Base-by-base conservation (phyloP, 73 alveolate genomes). In the Tetrahymena borealis region DNA sequence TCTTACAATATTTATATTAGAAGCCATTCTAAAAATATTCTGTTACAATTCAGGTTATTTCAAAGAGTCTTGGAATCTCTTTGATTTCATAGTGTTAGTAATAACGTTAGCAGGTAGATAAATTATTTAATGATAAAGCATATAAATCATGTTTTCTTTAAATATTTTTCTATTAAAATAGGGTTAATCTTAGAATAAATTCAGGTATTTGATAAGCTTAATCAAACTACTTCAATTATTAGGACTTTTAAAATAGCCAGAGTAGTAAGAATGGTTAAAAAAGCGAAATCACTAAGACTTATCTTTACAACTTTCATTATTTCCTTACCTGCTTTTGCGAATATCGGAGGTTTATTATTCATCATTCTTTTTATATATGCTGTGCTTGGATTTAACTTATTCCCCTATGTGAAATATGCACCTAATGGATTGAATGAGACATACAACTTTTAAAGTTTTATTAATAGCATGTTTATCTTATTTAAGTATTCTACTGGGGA, bases 251-350 rank as follows among this genome's bases (percentile, higher is more conserved):
- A 96, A 91, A 91, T 95, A 28, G 40, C 91, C n/a, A 42, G 97
- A 40, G 94, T 95, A 10, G 91, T 95, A 39, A 95, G 95, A 90
- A 24, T 95, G 32, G 93, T 94, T 0, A 94, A 94, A 39, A 93
- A 93, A 39, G 96, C 96, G 12, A 94, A 94, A 42, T 77, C 90
- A 32, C 28, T 95, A 38, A 94, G 94, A 94, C 36, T 94, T 39
- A 92, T 95, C 0, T 91, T 95, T 94, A 91, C 92, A 24, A 95
- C 97, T 10, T 78, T 95, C 78, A 36, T 95, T 11, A 32, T 93
- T 90, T 94, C 96, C 0, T 39, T 96, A 20, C 98, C 98, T 4
- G 95, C 94, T 28, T 79, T 96, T 5, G 96, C 95, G n/a, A 96
- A 96, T 78, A 93, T 96, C 5, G 97, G 97, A 78, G 96, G 96